A percentile compares a stretch with the other conserved stretches of the same genome.
These are phyloP conservation scores for Cyberlindnera japonica DNA, from an alignment of 805 yeast genomes.

Conservation along the genomic window DNA sequence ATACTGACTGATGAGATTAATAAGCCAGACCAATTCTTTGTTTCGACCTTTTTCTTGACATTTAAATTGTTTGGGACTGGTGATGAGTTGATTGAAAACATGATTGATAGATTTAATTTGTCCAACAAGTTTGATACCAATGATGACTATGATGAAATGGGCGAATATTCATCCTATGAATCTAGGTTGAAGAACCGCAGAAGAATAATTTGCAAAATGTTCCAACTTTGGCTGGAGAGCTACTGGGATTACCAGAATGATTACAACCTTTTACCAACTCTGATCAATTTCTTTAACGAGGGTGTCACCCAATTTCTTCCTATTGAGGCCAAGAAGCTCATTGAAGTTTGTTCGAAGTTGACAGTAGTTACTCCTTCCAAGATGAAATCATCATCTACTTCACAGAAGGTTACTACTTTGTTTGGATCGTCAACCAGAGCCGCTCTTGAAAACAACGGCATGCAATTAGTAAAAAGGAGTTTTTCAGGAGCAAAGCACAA, in stretches of 20 bases:
- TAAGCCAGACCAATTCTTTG: slow-evolving; percentile 64
- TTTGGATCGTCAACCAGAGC: slow-evolving; percentile 5
- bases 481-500: slow-evolving; percentile 31
- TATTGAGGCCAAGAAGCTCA: slow-evolving; percentile 55
- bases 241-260: slow-evolving; percentile 76
- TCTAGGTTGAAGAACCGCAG: slow-evolving; percentile 53
- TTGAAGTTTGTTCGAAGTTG: slow-evolving; percentile 60
- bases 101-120: slow-evolving; percentile 63
- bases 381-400: slow-evolving; percentile 26
- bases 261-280: slow-evolving; percentile 56
- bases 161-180: slow-evolving; percentile 34
- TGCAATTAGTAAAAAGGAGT: slow-evolving; percentile 53
- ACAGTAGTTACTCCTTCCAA: slow-evolving; percentile 53
- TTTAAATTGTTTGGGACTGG: slow-evolving; percentile 71
- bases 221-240: slow-evolving; percentile 85
- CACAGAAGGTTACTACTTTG: slow-evolving; percentile 6
- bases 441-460: slow-evolving; percentile 17
- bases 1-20: slow-evolving; percentile 61
- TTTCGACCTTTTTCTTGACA: slow-evolving; percentile 72
- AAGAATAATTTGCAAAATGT: slow-evolving; percentile 60
- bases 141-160: slow-evolving; percentile 33
- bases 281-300: slow-evolving; percentile 77
- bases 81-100: slow-evolving; percentile 60
- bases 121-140: slow-evolving; percentile 32
- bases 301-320: slow-evolving; percentile 62